These are phyloP conservation scores for Allodekkera sacchari DNA, from an alignment of 805 yeast genomes.

Conservation along the genomic window DNA sequence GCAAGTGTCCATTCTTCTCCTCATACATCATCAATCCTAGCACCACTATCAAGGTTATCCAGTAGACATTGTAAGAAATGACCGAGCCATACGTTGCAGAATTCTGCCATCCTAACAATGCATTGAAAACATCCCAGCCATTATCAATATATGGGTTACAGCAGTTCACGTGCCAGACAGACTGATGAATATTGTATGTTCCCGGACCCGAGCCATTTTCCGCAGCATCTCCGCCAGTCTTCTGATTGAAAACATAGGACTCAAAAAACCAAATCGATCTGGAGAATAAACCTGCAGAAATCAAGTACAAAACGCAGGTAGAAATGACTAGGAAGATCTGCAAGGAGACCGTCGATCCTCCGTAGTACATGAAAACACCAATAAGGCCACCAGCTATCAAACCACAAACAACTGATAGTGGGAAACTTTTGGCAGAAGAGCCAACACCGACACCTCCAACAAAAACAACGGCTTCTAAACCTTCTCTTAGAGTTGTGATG, in stretches of 20 bases:
- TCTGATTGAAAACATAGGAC: constrained; percentile 47
- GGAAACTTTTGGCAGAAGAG: constrained; percentile 49
- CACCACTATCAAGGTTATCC: constrained; percentile 55
- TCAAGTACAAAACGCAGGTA: constrained; percentile 77
- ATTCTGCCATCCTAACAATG: constrained; percentile 91
- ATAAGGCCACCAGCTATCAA: constrained; percentile 61
- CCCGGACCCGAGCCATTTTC: constrained; percentile 91
- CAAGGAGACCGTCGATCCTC: constrained; percentile 70
- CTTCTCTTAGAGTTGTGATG: constrained; percentile 85
- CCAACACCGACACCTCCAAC: constrained; percentile 85
- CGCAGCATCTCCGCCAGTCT: constrained; percentile 87
- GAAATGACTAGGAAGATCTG: constrained; percentile 77
- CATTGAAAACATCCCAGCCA: constrained; percentile 95
- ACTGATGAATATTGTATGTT: constrained; percentile 64
- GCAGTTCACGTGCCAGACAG: constrained; percentile 93
- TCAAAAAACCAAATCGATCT: constrained; percentile 86
- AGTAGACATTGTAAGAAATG: constrained; percentile 75
- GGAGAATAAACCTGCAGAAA: constrained; percentile 83
- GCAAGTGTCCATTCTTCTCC: constrained; percentile 73
- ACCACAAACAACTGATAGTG: constrained; percentile 80
- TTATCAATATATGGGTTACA: constrained; percentile 83
- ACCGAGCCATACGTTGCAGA: constrained; percentile 88
- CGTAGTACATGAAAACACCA: constrained; percentile 65
- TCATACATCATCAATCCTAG: constrained; percentile 60
- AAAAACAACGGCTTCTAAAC: constrained; percentile 87